Percentiles rank a stretch among this genome's conserved stretches.
Evolutionary conservation across 371 early-diverging fungal genomes (phyloP).

Genomic region (Lichtheimia hyalospora): DNA sequence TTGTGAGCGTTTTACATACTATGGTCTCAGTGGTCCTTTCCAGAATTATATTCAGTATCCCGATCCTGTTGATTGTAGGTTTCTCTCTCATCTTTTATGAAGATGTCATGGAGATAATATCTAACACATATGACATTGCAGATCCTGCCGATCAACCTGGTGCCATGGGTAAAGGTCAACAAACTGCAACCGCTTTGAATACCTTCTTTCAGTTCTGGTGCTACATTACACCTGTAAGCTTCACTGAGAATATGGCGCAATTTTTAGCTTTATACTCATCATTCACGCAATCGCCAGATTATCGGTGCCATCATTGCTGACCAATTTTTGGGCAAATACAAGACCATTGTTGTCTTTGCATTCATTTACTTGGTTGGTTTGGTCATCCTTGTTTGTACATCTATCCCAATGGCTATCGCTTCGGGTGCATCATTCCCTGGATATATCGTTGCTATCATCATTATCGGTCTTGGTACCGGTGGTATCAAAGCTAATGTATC

Average conservation of each 20-base stretch:
- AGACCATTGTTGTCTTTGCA: slow-evolving; percentile 72
- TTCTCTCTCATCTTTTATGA: background rate
- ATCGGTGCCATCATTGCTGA: slow-evolving; percentile 83
- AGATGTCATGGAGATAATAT: background rate
- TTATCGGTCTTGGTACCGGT: slow-evolving; percentile 68
- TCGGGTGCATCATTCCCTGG: slow-evolving; percentile 61
- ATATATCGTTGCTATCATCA: slow-evolving; percentile 60
- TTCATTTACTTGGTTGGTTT: slow-evolving; percentile 70
- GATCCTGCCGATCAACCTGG: slow-evolving; percentile 50
- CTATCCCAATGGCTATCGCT: slow-evolving; percentile 53
- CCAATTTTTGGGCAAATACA: slow-evolving; percentile 79
- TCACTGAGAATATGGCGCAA: background rate
- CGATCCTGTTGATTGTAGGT: slow-evolving; percentile 39
- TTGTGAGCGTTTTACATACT: slow-evolving; percentile 77
- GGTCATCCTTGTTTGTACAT: slow-evolving; percentile 61
- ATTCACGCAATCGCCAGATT: slow-evolving; percentile 20
- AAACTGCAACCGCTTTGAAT: slow-evolving; percentile 67
- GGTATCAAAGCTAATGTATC: slow-evolving; percentile 54
- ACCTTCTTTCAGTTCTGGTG: slow-evolving; percentile 80
- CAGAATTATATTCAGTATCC: slow-evolving; percentile 63
- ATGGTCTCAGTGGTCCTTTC: slow-evolving; percentile 64
- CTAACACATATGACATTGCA: slow-evolving; percentile 5
- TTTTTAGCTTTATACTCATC: background rate
- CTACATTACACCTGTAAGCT: slow-evolving; percentile 72
- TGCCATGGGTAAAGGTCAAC: slow-evolving; percentile 51